Conservation (phyloP, 148 eudicot species). For the Chenopodium quinoa region DNA sequence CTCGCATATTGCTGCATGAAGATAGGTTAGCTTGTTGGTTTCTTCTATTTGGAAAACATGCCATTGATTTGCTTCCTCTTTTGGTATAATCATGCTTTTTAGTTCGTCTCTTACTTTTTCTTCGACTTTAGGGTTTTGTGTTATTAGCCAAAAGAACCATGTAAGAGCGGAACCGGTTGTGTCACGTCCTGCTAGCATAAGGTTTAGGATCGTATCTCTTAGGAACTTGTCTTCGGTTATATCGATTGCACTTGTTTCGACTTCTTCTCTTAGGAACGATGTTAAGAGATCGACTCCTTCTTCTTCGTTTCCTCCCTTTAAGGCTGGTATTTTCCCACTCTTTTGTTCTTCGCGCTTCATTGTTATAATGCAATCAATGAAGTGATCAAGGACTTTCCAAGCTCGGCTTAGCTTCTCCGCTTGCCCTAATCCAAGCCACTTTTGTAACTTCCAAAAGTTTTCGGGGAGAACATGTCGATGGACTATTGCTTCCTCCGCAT, state of each 20-base stretch:
- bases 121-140: slow-evolving; percentile 39
- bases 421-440: slow-evolving; percentile 28
- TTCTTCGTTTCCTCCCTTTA: slow-evolving; percentile 16
- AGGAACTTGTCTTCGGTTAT: slow-evolving; percentile 39
- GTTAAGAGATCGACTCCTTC: slow-evolving; percentile 32
- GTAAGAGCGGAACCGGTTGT: slow-evolving; percentile 47
- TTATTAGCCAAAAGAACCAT: slow-evolving; percentile 42
- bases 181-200: slow-evolving; percentile 57
- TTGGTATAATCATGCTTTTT: slow-evolving; percentile 6
- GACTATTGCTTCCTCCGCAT: slow-evolving; percentile 35
- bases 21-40: slow-evolving; percentile 32
- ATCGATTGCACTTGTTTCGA: slow-evolving; percentile 15
- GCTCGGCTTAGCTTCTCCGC: slow-evolving; percentile 25
- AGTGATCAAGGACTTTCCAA: slow-evolving; percentile 35
- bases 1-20: slow-evolving; percentile 41
- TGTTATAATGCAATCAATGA: slow-evolving; percentile 25
- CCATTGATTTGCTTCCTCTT: slow-evolving; percentile 21
- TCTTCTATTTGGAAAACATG: slow-evolving; percentile 33
- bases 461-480: slow-evolving; percentile 31
- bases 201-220: slow-evolving; percentile 50
- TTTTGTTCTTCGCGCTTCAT: slow-evolving; percentile 22
- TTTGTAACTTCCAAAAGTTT: slow-evolving; percentile 26
- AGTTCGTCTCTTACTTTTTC: slow-evolving; percentile 34
- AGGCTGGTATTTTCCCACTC: not conserved
- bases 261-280: slow-evolving; percentile 21